A percentile compares a stretch with the other conserved stretches of the same genome.
Conservation (phyloP, 2,329 filamentous ascomycete species). For the Xylariaceae sp. region DNA sequence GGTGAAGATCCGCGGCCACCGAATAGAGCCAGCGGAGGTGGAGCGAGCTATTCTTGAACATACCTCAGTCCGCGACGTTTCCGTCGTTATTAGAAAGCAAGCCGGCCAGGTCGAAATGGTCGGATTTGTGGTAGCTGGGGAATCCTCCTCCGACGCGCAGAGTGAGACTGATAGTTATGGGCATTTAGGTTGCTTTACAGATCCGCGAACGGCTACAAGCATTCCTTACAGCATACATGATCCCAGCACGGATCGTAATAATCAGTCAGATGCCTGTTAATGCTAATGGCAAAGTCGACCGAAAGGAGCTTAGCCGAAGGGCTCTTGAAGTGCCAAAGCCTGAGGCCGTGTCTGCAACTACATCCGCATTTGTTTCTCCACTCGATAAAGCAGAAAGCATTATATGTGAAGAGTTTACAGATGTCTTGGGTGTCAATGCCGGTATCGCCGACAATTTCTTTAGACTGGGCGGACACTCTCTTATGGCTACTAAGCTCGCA, state of each 20-base stretch:
- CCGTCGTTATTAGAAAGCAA: slow-evolving; percentile 5
- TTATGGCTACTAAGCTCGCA: slow-evolving; percentile 11
- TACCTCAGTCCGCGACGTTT: slow-evolving; percentile 7
- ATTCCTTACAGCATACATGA: slow-evolving; percentile 10
- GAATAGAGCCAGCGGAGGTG: slow-evolving; percentile 10
- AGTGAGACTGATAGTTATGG: slow-evolving; percentile 1
- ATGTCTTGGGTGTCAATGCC: slow-evolving; percentile 6
- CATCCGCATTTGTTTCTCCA: not conserved
- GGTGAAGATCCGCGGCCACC: slow-evolving; percentile 10
- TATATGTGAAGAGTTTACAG: slow-evolving; percentile 8
- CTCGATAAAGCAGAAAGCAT: slow-evolving; percentile 3
- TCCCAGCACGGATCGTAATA: slow-evolving; percentile 7
- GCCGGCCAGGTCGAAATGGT: slow-evolving; percentile 7
- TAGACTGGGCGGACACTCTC: slow-evolving; percentile 11
- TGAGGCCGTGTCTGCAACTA: not conserved
- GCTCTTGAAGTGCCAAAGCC: slow-evolving; percentile 3
- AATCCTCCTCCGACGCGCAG: not conserved
- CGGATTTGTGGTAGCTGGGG: slow-evolving; percentile 5
- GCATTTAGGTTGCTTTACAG: not conserved
- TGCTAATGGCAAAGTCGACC: slow-evolving; percentile 12
- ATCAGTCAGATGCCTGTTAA: slow-evolving; percentile 12
- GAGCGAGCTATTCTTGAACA: slow-evolving; percentile 7
- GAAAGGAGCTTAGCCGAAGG: slow-evolving; percentile 8
- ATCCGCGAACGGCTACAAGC: slow-evolving; percentile 6
- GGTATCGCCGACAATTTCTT: slow-evolving; percentile 13